Evolutionary conservation across 2,329 filamentous ascomycete genomes (phyloP).

Genomic region (Camptophora hylomeconis): DNA sequence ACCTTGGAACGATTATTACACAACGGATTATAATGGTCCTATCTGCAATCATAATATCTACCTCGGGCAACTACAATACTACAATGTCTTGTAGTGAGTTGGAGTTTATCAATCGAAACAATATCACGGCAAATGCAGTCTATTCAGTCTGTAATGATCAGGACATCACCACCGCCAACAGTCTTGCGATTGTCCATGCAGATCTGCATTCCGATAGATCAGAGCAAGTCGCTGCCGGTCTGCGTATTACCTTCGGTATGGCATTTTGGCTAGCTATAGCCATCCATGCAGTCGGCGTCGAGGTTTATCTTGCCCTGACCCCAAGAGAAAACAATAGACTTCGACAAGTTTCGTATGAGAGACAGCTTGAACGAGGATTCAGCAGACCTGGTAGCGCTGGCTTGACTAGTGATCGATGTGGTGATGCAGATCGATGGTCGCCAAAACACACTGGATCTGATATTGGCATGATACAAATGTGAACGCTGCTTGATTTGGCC

Average conservation of each 20-base stretch:
- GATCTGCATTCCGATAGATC: conserved; percentile 7
- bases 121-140: conserved; percentile 13
- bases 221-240: conserved; percentile 28
- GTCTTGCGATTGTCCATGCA: conserved; percentile 10
- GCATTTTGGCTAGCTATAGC: conserved; percentile 40
- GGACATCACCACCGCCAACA: conserved; percentile 17
- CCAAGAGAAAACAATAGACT: conserved; percentile 41
- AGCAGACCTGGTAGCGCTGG: conserved; percentile 36
- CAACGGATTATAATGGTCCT: conserved; percentile 26
- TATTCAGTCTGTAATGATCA: conserved; percentile 22
- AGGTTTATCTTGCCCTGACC: conserved; percentile 40
- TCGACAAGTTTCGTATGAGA: conserved; percentile 42
- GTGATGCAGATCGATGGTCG: conserved; percentile 23
- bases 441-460: too few species aligned
- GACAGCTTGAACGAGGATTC: conserved; percentile 42
- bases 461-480: too few species aligned
- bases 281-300: conserved; percentile 38
- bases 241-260: conserved; percentile 39
- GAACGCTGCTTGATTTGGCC: too few species aligned
- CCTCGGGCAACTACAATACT: too few species aligned
- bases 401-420: conserved; percentile 30
- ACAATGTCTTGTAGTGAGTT: conserved; percentile 25
- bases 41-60: too few species aligned
- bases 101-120: conserved; percentile 32
- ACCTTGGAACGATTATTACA: conserved; percentile 22